Evolutionary conservation across 306 rosid genomes (phyloP).

Genomic region (Adenanthera pavonina): DNA sequence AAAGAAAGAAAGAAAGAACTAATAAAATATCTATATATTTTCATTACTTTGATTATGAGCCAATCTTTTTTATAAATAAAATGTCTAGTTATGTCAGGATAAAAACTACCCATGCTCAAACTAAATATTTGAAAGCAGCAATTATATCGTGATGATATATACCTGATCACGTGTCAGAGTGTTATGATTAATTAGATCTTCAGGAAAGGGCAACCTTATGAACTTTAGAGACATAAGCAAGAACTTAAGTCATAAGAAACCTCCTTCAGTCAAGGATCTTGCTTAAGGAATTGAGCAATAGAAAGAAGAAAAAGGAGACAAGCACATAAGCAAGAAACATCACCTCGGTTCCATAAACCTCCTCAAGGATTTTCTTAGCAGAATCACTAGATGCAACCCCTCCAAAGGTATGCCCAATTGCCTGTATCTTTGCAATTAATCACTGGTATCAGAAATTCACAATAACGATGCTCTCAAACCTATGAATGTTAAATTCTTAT

Average conservation of each 20-base stretch:
- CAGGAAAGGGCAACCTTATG: slow-evolving; percentile 70
- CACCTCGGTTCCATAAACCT: slow-evolving; percentile 77
- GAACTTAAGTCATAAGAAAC: slow-evolving; percentile 56
- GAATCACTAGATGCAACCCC: slow-evolving; percentile 37
- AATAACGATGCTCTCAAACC: neutral
- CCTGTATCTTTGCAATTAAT: slow-evolving; percentile 61
- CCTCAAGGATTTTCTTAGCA: slow-evolving; percentile 77
- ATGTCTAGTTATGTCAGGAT: no score
- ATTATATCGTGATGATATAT: neutral
- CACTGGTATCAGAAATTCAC: slow-evolving; percentile 29
- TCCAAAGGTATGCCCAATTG: slow-evolving; percentile 82
- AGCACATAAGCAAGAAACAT: slow-evolving; percentile 32
- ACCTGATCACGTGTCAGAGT: slow-evolving; percentile 67
- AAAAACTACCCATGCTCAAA: no score
- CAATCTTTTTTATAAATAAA: no score
- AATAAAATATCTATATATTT: neutral
- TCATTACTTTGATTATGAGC: slow-evolving; percentile 6
- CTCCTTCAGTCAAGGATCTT: slow-evolving; percentile 24
- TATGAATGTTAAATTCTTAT: neutral
- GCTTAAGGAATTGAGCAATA: slow-evolving; percentile 17
- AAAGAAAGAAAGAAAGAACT: neutral
- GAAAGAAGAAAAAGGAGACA: no score
- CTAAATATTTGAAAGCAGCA: no score
- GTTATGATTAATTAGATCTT: slow-evolving; percentile 62
- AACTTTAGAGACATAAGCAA: slow-evolving; percentile 95